Base-by-base conservation (phyloP, 2,329 filamentous ascomycete species). In the Fusarium graminum region DNA sequence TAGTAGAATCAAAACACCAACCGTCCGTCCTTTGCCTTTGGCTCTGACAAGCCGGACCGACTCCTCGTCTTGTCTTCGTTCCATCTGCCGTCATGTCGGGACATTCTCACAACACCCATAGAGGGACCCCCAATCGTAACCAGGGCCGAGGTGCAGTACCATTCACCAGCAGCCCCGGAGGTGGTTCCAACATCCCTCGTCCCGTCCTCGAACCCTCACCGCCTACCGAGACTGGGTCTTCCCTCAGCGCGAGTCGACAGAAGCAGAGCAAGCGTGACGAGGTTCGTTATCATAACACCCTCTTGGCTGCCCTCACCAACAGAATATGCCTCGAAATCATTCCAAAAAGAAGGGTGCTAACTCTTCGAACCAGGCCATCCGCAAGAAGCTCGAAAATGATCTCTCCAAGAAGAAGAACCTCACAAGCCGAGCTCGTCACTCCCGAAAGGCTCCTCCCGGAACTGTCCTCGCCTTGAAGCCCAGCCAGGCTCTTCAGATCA, bases 201-300 rank as follows among this genome's bases (percentile, higher is more conserved):
- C 91, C 91, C 43, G 87, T 91, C 49, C 82, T 88, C 66, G 91
- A 93, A 49, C 56, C 62, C 22, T 36, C 64, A 42, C 80, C 85
- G 69, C 82, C 83, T 67, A 88, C 82, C 80, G 90, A 91, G 72
- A 70, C 80, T 56, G 80, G 77, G 67, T 92, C 92, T 54, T 89
- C 91, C 39, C 87, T 97, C 81, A 97, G 93, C 81, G 92, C 93
- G 72, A 98, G 94, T 80, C 89, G 95, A 76, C 92, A 95, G 80
- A 97, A 97, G 82, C 94, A 97, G 85, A 91, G 90, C 72, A 98
- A 98, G 83, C 90, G 94, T 80, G 95, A 99, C 90, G 95, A 99
- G 91, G 95, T 99, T 84, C 74, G 87, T 83, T 67, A 46, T 52
- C 30, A 55, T 57, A 63, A 63, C 59, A 50, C 30, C 28, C 40